These are phyloP conservation scores for Posidonia oceanica DNA, from an alignment of 116 monocot genomes.

Conservation along the genomic window DNA sequence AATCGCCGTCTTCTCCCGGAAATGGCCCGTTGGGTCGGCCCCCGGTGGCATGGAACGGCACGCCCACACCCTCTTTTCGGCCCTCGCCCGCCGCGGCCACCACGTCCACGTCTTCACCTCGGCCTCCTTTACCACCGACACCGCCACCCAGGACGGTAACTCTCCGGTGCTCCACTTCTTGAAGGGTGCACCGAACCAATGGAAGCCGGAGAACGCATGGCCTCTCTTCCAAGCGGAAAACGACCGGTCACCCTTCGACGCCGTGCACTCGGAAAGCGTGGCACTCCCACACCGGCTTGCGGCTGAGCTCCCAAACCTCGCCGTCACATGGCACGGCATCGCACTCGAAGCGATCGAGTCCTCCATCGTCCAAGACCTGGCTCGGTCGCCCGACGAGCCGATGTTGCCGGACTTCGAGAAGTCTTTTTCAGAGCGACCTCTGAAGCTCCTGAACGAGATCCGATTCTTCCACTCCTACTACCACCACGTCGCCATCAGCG, in stretches of 20 bases:
- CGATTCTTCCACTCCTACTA: conserved; percentile 77
- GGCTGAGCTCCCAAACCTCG: conserved; percentile 54
- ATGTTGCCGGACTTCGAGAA: conserved; percentile 23
- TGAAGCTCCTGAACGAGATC: conserved; percentile 9
- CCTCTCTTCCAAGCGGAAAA: conserved; percentile 48
- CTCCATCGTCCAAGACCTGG: conserved; percentile 59
- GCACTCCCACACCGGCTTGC: conserved; percentile 60
- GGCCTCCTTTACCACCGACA: neutral
- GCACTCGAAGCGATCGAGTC: conserved; percentile 78
- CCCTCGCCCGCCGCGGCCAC: conserved; percentile 71
- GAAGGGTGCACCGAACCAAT: conserved; percentile 25
- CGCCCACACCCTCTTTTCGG: conserved; percentile 72
- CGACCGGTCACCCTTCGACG: conserved; percentile 50
- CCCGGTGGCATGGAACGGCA: conserved; percentile 97
- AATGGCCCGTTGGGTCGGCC: conserved; percentile 57
- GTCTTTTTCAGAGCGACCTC: neutral
- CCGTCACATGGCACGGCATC: conserved; percentile 90
- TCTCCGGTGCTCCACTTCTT: conserved; percentile 45
- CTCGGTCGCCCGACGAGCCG: conserved; percentile 41
- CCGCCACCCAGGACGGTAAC: neutral
- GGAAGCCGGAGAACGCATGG: conserved; percentile 74
- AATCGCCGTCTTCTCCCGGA: conserved; percentile 77
- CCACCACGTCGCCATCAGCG: conserved; percentile 91
- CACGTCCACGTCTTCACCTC: conserved; percentile 83
- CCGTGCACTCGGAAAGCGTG: conserved; percentile 89